Base-by-base conservation (phyloP, 2,329 filamentous ascomycete species). In the Penicillium sp. region DNA sequence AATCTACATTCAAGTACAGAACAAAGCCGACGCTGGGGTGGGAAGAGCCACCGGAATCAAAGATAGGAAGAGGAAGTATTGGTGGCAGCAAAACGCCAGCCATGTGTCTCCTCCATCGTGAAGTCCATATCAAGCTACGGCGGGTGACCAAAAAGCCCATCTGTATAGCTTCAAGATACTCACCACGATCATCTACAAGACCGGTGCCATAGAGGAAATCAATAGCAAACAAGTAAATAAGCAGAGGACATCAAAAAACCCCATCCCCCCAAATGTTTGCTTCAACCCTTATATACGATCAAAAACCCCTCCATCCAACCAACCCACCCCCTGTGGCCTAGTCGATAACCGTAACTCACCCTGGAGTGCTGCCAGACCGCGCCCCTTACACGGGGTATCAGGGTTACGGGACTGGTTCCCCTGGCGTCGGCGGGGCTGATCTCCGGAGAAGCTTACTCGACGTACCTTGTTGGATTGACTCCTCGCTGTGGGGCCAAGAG, bases 331-430 rank as follows among this genome's bases (percentile, higher is more conserved):
- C 45, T 49, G 45, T 49, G 45, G 24, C 45, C 45, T 30, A 49
- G 45, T 49, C 45, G 45, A 17, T 30, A 44, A 44, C 40, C 19
- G 40, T 44, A 44, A 44, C 40, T 44, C 40, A 44, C 40, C 40
- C 40, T 44, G 40, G 40, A 38, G 40, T 44, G 45, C 45, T 49
- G 45, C 45, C 45, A 49, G 45, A 49, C 45, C 45, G 45, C 45
- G 17, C 26, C 45, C 45, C 24, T 30, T 30, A 12, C 45, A 49
- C 15, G 10, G 45, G 45, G 45, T 49, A 49, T 49, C 45, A 49
- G 45, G 45, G 45, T 49, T 49, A 28, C 26, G 26, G 45, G 45
- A 10, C 26, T 49, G 28, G 45, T 49, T 49, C 45, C 45, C 9
- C 45, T 49, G 45, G 26, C 40, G 40, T 44, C 19, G 30, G 13